A percentile compares a stretch with the other conserved stretches of the same genome.
phyloP scores from a whole-genome alignment of 2,329 filamentous ascomycete genomes.

The Shiraia bambusicola region DNA sequence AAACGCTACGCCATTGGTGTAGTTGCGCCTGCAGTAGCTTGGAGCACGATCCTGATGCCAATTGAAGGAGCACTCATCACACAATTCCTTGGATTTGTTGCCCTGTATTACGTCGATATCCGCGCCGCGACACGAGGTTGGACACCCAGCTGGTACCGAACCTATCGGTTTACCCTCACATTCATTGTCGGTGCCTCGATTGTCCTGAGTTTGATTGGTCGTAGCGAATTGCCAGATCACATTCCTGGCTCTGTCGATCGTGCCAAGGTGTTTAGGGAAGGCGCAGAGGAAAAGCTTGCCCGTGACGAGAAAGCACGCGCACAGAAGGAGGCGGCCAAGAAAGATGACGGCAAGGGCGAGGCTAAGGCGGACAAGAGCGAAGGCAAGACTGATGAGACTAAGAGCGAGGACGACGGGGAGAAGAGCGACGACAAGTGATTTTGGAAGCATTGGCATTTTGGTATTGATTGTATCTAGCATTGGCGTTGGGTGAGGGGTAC shows the following conservation, averaged over 20 bases:
- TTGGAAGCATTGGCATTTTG: too few relatives aligned
- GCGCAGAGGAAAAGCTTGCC: constrained; percentile 30
- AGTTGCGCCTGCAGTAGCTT: constrained; percentile 75
- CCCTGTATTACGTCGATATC: constrained; percentile 82
- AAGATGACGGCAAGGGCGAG: constrained; percentile 9
- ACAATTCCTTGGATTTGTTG: constrained; percentile 83
- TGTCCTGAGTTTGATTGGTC: constrained; percentile 75
- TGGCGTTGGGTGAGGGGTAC: too few relatives aligned
- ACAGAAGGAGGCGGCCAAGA: constrained; percentile 21
- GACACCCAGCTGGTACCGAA: constrained; percentile 82
- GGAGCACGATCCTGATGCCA: constrained; percentile 85
- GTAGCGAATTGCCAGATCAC: constrained; percentile 70
- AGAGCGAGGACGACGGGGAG: too few relatives aligned
- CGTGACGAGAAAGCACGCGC: constrained; percentile 33
- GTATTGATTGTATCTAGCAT: too few relatives aligned
- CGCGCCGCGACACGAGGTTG: constrained; percentile 71
- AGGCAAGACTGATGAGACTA: background rate
- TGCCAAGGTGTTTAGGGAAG: constrained; percentile 51
- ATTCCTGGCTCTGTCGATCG: constrained; percentile 47
- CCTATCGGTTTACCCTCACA: constrained; percentile 89
- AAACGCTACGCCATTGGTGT: constrained; percentile 84
- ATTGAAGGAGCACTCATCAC: constrained; percentile 80
- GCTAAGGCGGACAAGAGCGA: constrained; percentile 1
- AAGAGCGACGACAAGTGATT: too few relatives aligned
- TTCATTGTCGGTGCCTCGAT: constrained; percentile 85